Conservation (phyloP, 1,139 yeast species). For the Hanseniaspora uvarum region DNA sequence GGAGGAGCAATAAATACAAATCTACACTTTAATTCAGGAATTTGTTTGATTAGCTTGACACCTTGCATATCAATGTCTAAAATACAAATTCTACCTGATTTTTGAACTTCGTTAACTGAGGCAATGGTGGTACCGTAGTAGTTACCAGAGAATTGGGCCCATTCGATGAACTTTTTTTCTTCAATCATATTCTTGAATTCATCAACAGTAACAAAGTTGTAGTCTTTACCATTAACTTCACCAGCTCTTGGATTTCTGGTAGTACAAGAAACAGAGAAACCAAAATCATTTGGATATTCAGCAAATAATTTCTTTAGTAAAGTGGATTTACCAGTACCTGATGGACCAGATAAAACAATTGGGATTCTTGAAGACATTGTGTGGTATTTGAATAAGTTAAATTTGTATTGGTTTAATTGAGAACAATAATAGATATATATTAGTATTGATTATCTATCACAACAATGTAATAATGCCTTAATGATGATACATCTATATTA, state of each 20-base stretch:
- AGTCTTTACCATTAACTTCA: conserved; percentile 79
- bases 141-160: conserved; percentile 97
- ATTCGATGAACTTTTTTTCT: conserved; percentile 73
- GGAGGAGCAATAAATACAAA: conserved; percentile 89
- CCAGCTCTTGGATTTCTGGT: conserved; percentile 89
- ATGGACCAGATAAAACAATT: conserved; percentile 91
- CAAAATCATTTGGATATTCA: conserved; percentile 80
- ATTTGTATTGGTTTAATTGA: neutral
- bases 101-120: conserved; percentile 55
- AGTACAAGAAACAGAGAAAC: conserved; percentile 89
- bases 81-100: conserved; percentile 62
- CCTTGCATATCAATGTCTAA: conserved; percentile 99
- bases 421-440: neutral
- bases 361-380: conserved; percentile 45
- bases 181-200: conserved; percentile 67
- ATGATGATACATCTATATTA: no score
- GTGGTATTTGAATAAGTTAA: neutral
- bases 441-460: no score
- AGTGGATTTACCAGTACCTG: conserved; percentile 95
- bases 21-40: conserved; percentile 71
- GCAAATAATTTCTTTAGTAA: conserved; percentile 78
- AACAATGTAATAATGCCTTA: no score
- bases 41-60: conserved; percentile 70
- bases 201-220: conserved; percentile 72
- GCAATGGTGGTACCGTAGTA: conserved; percentile 88